Base-by-base conservation (phyloP, 768 basidiomycete species). In the Amyloporia xantha region DNA sequence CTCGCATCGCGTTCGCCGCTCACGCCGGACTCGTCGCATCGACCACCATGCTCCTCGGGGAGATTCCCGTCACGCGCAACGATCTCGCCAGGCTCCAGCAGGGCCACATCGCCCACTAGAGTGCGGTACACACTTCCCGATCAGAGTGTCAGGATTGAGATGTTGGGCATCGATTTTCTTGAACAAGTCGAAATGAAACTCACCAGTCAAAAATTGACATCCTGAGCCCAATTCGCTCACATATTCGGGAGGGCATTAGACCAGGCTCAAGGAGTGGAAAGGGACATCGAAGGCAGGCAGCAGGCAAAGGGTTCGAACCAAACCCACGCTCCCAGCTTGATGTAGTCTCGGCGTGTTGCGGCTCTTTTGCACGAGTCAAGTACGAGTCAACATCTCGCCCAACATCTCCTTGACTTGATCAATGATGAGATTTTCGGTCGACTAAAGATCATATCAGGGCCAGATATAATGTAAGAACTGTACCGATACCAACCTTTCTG, bases 201-300 rank as follows among this genome's bases (percentile, higher is more conserved):
- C 44, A 25, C 50, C 50, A 4, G 40, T 20, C 19, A 12, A 23
- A 5, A 25, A 51, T 39, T 23, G 3, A 45, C 41, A 40, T 13
- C 44, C 46, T 30, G 0, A 43, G 47, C 41, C 40, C 30, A 28
- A 26, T n/a, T 44, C 20, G 78, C 88, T 69, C 62, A 92, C 89
- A 96, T 49, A 91, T 89, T 57, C 93, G 83, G 89, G 95, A 95
- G 9, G 94, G 91, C 83, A 95, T 77, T 23, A 96, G 93, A 63
- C 93, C 93, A 13, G 94, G 93, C 96, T 96, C 98, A 33, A 99
- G 79, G 69, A 98, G 98, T 51, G 94, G 87, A 3, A 95, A 98
- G 67, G 98, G 96, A 89, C 98, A 99, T 3, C 96, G 96, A 1
- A 99, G 96, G 59, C 98, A 96, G 59, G 98, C 96, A 53, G 95